phyloP scores from a whole-genome alignment of 495 filamentous ascomycete genomes.

The Xylaria bambusicola region DNA sequence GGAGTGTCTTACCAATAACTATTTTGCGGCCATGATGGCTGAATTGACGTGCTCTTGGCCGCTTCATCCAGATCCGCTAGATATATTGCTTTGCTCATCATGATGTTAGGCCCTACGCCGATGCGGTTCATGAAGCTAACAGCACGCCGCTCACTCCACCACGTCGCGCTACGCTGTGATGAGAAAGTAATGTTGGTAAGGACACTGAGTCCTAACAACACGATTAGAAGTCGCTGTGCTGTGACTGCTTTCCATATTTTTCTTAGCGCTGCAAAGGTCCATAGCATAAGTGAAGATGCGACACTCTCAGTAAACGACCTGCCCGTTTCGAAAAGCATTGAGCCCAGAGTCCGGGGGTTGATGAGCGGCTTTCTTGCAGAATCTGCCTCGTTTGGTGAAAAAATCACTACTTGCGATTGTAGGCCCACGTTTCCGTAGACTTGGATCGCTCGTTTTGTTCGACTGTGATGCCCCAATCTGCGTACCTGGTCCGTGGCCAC shows the following conservation, averaged over 20 bases:
- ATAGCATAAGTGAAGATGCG: slow-evolving; percentile 71
- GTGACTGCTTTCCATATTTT: slow-evolving; percentile 68
- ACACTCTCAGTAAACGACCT: slow-evolving; percentile 69
- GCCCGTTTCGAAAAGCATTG: slow-evolving; percentile 69
- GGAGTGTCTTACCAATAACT: slow-evolving; percentile 45
- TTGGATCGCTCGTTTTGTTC: slow-evolving; percentile 85
- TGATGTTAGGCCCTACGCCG: slow-evolving; percentile 73
- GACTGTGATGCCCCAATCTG: slow-evolving; percentile 75
- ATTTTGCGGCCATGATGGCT: slow-evolving; percentile 30
- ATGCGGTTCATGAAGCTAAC: slow-evolving; percentile 75
- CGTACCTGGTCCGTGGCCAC: slow-evolving; percentile 85
- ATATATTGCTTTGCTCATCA: slow-evolving; percentile 85
- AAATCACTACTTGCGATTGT: slow-evolving; percentile 66
- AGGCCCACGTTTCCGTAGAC: slow-evolving; percentile 87
- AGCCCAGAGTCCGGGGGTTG: slow-evolving; percentile 64
- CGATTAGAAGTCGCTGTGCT: slow-evolving; percentile 74
- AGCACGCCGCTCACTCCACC: slow-evolving; percentile 85
- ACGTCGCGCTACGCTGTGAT: slow-evolving; percentile 64
- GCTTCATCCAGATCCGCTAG: slow-evolving; percentile 78
- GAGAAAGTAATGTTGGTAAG: slow-evolving; percentile 72
- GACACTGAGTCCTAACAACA: slow-evolving; percentile 65
- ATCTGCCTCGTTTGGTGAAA: slow-evolving; percentile 50
- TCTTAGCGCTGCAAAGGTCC: slow-evolving; percentile 62
- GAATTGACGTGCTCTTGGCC: slow-evolving; percentile 38
- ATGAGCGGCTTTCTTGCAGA: slow-evolving; percentile 56